Conservation (phyloP, 179 eudicot species). For the Patellifolia procumbens region DNA sequence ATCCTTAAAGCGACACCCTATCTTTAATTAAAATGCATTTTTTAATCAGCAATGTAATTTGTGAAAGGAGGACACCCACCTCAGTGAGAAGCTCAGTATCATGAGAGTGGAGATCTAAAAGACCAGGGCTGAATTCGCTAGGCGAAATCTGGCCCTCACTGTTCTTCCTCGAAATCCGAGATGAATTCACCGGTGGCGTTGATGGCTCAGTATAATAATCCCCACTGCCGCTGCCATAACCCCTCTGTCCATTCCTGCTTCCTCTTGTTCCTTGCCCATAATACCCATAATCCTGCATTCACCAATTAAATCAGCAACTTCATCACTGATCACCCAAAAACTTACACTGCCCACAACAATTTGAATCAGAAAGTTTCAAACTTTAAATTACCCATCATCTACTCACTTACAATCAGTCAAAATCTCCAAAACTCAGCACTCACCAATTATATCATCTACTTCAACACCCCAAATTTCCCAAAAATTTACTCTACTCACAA, state of each 20-base stretch:
- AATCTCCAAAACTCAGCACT: not conserved
- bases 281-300: constrained; percentile 50
- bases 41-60: not conserved
- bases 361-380: not conserved
- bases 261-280: constrained; percentile 62
- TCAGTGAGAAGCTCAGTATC: constrained; percentile 90
- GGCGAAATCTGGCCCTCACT: constrained; percentile 55
- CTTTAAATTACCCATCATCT: too few species aligned
- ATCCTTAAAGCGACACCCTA: not conserved
- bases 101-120: constrained; percentile 86
- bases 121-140: constrained; percentile 77
- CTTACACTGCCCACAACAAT: not conserved
- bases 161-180: constrained; percentile 55
- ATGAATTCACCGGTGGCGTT: constrained; percentile 54
- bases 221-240: constrained; percentile 37
- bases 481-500: too few species aligned
- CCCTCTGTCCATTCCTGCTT: constrained; percentile 56
- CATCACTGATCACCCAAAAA: not conserved
- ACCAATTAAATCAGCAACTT: constrained; percentile 8
- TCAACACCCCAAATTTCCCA: too few species aligned
- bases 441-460: too few species aligned
- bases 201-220: constrained; percentile 61
- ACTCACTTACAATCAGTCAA: not conserved
- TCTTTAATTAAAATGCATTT: not conserved
- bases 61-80: constrained; percentile 36